phyloP scores from a whole-genome alignment of 345 rosid species.

The Barbarea vulgaris region DNA sequence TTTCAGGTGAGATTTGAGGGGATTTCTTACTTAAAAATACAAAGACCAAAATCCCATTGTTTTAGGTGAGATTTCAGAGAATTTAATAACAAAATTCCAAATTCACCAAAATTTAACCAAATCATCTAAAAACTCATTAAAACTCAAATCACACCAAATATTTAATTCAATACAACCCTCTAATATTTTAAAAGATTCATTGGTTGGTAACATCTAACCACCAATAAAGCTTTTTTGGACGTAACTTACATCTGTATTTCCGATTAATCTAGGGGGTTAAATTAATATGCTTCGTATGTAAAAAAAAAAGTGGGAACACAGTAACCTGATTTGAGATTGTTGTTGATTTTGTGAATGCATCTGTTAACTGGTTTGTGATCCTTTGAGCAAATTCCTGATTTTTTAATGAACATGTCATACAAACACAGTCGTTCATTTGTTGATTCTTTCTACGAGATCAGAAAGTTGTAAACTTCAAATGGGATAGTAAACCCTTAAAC shows the following conservation, averaged over 20 bases:
- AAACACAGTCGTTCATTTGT: too few species aligned
- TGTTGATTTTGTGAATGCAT: not conserved
- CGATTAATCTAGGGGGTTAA: not conserved
- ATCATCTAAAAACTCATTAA: too few species aligned
- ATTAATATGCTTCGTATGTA: not conserved
- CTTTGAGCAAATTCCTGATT: not conserved
- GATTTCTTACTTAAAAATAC: too few species aligned
- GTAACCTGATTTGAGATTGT: not conserved
- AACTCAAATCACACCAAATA: too few species aligned
- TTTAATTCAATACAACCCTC: too few species aligned
- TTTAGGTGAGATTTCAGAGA: too few species aligned
- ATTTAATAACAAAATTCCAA: too few species aligned
- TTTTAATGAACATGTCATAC: not conserved
- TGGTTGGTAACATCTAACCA: conserved; percentile 5
- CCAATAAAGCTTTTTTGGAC: conserved; percentile 17
- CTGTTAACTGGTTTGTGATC: not conserved
- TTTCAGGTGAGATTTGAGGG: too few species aligned
- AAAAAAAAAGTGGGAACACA: not conserved
- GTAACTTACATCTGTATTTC: not conserved
- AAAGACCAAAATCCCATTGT: too few species aligned
- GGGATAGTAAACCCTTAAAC: conserved; percentile 51
- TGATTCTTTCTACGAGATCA: too few species aligned
- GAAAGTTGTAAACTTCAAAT: conserved; percentile 46
- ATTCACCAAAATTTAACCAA: too few species aligned
- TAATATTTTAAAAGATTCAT: not conserved